Conservation (phyloP, 495 filamentous ascomycete genomes). For the Lasiosphaeris hirsuta region DNA sequence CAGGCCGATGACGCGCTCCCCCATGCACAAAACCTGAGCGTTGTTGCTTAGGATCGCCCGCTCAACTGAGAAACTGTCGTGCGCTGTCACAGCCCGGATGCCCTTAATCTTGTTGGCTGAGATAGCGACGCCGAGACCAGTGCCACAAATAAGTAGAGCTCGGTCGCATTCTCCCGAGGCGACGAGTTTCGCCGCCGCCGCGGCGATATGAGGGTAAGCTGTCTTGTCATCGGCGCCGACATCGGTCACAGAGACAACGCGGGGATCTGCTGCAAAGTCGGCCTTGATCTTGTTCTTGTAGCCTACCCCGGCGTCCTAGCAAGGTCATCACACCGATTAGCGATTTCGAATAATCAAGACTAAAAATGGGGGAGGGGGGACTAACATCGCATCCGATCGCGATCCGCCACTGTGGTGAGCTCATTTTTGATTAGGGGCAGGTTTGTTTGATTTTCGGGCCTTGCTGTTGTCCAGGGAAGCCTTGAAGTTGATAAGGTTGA, state of each 20-base stretch:
- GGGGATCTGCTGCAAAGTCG: conserved; percentile 62
- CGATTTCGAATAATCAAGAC: neutral
- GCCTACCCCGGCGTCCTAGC: conserved; percentile 66
- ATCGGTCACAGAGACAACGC: conserved; percentile 66
- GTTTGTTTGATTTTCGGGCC: conserved; percentile 8
- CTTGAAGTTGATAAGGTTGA: conserved; percentile 12
- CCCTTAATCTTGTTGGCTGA: conserved; percentile 83
- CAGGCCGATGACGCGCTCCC: conserved; percentile 76
- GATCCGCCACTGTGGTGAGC: conserved; percentile 44
- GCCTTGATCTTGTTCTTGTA: conserved; percentile 79
- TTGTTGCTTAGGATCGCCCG: conserved; percentile 78
- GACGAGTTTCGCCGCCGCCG: conserved; percentile 64
- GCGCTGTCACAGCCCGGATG: conserved; percentile 80
- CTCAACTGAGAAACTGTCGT: conserved; percentile 83
- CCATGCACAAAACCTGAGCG: conserved; percentile 85
- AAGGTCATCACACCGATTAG: conserved; percentile 12
- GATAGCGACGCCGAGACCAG: conserved; percentile 82
- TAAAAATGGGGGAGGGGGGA: conserved; percentile 20
- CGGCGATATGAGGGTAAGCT: conserved; percentile 78
- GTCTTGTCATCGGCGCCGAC: conserved; percentile 71
- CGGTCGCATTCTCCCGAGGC: conserved; percentile 68
- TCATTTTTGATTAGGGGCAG: conserved; percentile 23
- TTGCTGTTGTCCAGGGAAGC: neutral
- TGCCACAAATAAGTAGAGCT: conserved; percentile 83
- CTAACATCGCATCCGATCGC: conserved; percentile 47